Conservation (phyloP, 371 early-diverging fungal genomes). For the Mortierella sp. region DNA sequence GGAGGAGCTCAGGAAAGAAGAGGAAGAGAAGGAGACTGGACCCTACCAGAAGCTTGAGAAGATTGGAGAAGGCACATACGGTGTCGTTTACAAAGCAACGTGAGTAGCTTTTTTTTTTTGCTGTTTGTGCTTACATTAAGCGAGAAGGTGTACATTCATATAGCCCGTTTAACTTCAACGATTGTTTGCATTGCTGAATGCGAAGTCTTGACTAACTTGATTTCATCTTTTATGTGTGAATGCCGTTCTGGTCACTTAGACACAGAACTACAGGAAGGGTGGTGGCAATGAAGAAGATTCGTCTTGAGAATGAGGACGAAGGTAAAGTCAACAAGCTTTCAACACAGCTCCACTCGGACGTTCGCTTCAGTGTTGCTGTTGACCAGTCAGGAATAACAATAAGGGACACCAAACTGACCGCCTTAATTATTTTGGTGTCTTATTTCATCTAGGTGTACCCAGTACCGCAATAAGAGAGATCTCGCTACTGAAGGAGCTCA, state of each 20-base stretch:
- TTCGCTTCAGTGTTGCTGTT: background rate
- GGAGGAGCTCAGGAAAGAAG: background rate
- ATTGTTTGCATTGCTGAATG: conserved; percentile 1
- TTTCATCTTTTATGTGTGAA: conserved; percentile 8
- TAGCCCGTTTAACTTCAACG: background rate
- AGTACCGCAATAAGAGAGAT: conserved; percentile 98
- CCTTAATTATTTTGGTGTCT: no score
- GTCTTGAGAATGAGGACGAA: conserved; percentile 92
- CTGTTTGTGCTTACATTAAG: conserved; percentile 37
- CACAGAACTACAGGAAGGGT: conserved; percentile 80
- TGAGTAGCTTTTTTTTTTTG: background rate
- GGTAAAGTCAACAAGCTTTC: conserved; percentile 62
- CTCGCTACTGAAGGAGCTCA: conserved; percentile 95
- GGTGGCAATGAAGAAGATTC: conserved; percentile 97
- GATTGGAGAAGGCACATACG: conserved; percentile 98
- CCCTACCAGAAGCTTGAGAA: conserved; percentile 86
- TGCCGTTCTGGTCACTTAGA: conserved; percentile 19
- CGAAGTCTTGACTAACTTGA: background rate
- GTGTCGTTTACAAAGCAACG: conserved; percentile 96
- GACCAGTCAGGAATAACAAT: background rate
- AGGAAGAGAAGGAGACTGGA: conserved; percentile 59
- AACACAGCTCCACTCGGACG: background rate
- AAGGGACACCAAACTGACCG: background rate
- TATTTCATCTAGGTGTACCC: conserved; percentile 71
- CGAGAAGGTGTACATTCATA: background rate